Evolutionary conservation across 139 green algal genomes (phyloP), one percentile per base, ranked within the genome.

Genomic region (Chloropicon primus): DNA sequence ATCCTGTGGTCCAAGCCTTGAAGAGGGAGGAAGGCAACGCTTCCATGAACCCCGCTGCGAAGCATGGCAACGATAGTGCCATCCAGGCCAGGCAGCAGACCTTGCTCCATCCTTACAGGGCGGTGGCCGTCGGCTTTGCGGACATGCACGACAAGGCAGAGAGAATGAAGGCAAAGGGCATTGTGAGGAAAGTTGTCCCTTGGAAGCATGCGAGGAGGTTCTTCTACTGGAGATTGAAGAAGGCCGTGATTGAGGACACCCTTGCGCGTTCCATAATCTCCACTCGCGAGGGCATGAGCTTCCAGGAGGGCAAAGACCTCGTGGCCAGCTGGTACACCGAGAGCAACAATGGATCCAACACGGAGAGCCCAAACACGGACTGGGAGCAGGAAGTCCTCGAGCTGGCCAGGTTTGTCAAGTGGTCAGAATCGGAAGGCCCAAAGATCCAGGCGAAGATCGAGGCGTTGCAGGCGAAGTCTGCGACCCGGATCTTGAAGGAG

Each of bases 101-200:
- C 71, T 86, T 98, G 87, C 83, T 96, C 84, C 92, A 91, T 22
- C 83, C 92, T 21, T 98, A 98, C 82, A 75, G 26, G 71, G 79
- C 80, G 80, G 84, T 96, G 54, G 92, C 93, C 21, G 78, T 91
- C 76, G 78, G 85, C 54, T 99, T 98, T 88, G 96, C 96, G 1
- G 93, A 96, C 83, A 94, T 98, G 90, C 96, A 99, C 82, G 95
- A 99, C 88, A 97, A 90, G 21, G 92, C 93, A 0, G 81, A 87
- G 27, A 88, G 96, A 81, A 98, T 99, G 95, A 77, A 89, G 28
- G 90, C 91, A 77, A 97, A 91, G 86, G 92, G 93, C 27, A 91
- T 96, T 41, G 84, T 99, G 25, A 77, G 79, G 2, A 87, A 85
- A 74, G 87, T 97, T 1, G 92, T 99, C 53, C 89, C 93, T 10